Base-by-base conservation (phyloP, 2,329 filamentous ascomycete genomes). In the Diaporthe australafricana region DNA sequence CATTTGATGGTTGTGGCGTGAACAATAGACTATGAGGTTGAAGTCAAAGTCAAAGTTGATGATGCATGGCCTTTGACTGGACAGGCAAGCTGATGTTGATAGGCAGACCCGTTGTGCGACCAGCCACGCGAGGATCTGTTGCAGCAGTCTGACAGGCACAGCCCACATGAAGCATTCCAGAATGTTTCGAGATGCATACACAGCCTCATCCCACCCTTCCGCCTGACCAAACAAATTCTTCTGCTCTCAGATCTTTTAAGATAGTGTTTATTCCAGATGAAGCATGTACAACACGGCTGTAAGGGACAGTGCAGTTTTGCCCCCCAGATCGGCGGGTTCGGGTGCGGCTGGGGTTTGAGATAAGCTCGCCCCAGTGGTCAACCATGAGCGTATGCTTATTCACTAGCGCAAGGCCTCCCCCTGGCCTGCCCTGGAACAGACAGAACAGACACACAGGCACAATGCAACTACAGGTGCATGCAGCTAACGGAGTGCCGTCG, bases 111-210 rank as follows among this genome's bases (percentile, higher is more conserved):
- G 17, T 32, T 47, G 40, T 32, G 40, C 20, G 57, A 62, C 57
- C 57, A 62, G 40, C 40, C 57, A 62, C 38, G 56, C 40, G 56
- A n/a, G 22, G 25, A 62, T 62, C 22, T 30, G 3, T 38, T 6
- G 35, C 17, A 47, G 40, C 57, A 62, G 5, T 63, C 42, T 63
- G 60, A 63, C 60, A 63, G 57, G 57, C n/a, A 42, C 35, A 5
- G 47, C 40, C 60, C 42, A 17, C n/a, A 48, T 42, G 40, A 62
- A 62, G 60, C 30, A 63, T 63, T 63, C 60, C 60, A 63, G 60
- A 63, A 63, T 63, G 60, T 63, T 63, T 63, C 60, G 60, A 63
- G 27, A 47, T 35, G n/a, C 5, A 1, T 48, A 42, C 60, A 63
- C 60, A 48, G 60, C 60, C 60, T 65, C 45, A 7, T 14, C 42